Conservation (phyloP, 805 yeast species). For the Yarrowia divulgata region DNA sequence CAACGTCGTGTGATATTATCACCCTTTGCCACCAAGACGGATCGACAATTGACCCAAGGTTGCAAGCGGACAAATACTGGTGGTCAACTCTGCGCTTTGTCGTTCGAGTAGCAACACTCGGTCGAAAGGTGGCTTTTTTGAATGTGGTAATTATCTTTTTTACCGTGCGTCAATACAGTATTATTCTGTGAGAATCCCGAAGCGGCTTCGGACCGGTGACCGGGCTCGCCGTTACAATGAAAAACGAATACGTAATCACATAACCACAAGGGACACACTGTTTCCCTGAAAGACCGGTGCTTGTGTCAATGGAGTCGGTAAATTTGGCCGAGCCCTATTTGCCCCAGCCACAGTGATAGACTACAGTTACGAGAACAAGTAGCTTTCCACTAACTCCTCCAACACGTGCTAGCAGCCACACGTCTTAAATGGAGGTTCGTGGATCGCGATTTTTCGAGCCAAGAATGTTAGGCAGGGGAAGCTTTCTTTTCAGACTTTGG, state of each 20-base stretch:
- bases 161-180: conserved; percentile 2
- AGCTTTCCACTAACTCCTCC: conserved; percentile 17
- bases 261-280: too few relatives aligned
- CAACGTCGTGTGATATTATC: too few relatives aligned
- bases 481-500: background rate
- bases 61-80: too few relatives aligned
- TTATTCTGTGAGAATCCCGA: conserved; percentile 1
- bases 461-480: conserved; percentile 36
- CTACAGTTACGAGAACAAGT: background rate
- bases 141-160: background rate
- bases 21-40: too few relatives aligned
- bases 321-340: background rate
- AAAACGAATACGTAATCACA: too few relatives aligned
- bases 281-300: too few relatives aligned
- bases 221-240: background rate
- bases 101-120: background rate
- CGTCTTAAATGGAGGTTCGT: background rate
- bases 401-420: conserved; percentile 30
- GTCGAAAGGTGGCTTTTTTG: conserved; percentile 9
- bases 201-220: conserved; percentile 17
- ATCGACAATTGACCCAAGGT: too few relatives aligned
- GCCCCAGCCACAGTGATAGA: background rate
- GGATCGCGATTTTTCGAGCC: background rate
- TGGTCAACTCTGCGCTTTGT: too few relatives aligned
- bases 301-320: too few relatives aligned